Percentiles rank a stretch among this genome's conserved stretches.
Evolutionary conservation across 306 rosid genomes (phyloP).

Genomic region (Oxytropis ochrocephala): DNA sequence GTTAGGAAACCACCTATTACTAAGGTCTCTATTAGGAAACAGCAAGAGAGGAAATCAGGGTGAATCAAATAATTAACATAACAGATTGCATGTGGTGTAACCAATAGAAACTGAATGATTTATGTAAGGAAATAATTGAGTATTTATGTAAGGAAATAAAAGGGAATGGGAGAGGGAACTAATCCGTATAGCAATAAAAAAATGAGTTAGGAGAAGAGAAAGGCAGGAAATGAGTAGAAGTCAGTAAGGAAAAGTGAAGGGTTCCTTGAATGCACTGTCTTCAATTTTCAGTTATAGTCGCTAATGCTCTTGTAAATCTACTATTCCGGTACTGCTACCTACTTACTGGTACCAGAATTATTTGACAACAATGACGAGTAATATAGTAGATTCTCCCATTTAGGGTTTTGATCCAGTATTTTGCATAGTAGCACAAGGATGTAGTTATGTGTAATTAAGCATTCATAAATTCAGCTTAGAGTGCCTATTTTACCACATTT

Average conservation of each 20-base stretch:
- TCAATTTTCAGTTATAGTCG: not conserved
- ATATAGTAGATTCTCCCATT: not conserved
- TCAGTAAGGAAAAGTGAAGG: not conserved
- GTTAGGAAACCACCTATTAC: slow-evolving; percentile 5
- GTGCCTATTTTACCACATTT: slow-evolving; percentile 36
- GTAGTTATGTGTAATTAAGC: not conserved
- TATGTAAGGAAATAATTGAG: not conserved
- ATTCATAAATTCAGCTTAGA: slow-evolving; percentile 11
- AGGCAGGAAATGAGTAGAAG: not conserved
- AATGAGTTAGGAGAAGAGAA: not conserved
- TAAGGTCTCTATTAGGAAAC: slow-evolving; percentile 1
- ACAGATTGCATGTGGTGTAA: not conserved
- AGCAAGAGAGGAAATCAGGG: not conserved
- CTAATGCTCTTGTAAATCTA: not conserved
- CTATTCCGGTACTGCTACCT: not conserved
- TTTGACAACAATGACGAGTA: not conserved
- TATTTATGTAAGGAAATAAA: not conserved
- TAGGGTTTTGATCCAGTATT: not conserved
- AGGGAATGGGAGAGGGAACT: not conserved
- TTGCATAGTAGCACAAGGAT: not conserved
- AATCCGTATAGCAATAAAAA: not conserved
- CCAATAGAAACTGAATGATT: not conserved
- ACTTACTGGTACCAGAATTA: not conserved
- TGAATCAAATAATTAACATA: not conserved
- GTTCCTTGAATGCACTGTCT: not conserved